Conservation (phyloP, 2,329 filamentous ascomycete species). For the Cladosporium halotolerans region DNA sequence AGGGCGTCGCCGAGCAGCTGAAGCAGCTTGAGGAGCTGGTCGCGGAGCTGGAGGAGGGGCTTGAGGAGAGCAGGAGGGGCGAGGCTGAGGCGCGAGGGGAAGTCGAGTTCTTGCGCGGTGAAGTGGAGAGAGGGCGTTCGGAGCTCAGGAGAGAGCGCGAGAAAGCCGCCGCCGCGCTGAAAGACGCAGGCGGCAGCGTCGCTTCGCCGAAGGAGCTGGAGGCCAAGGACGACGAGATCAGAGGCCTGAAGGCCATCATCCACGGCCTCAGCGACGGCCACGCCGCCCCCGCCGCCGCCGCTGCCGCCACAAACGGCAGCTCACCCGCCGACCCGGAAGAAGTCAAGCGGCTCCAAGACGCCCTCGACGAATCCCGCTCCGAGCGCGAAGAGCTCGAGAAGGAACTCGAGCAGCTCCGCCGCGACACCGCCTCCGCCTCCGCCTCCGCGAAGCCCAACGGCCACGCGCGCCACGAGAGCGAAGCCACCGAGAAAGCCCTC, state of each 20-base stretch:
- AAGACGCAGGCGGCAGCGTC: conserved; percentile 44
- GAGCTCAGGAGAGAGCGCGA: conserved; percentile 85
- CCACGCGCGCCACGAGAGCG: conserved; percentile 34
- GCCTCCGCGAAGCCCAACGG: conserved; percentile 34
- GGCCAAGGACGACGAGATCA: conserved; percentile 94
- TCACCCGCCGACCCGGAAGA: conserved; percentile 34
- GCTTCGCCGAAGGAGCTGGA: conserved; percentile 64
- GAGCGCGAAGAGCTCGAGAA: conserved; percentile 81
- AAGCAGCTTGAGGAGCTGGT: conserved; percentile 95
- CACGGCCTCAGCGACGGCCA: conserved; percentile 83
- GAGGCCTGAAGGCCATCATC: conserved; percentile 94
- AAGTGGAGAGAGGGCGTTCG: conserved; percentile 84
- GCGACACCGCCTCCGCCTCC: conserved; percentile 15
- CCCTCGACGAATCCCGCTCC: conserved; percentile 66
- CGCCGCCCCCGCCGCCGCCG: conserved; percentile 17
- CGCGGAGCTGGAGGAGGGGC: conserved; percentile 89
- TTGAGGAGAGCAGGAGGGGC: conserved; percentile 88
- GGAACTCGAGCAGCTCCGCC: conserved; percentile 64
- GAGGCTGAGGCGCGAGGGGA: conserved; percentile 94
- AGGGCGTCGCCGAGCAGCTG: conserved; percentile 81
- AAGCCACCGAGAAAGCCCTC: conserved; percentile 23
- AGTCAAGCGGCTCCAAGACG: conserved; percentile 52
- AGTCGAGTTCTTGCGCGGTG: conserved; percentile 88
- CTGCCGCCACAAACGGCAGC: conserved; percentile 18
- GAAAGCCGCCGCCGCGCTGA: conserved; percentile 61